Conservation (phyloP, 495 filamentous ascomycete species). For the Haplographium delicatum region DNA sequence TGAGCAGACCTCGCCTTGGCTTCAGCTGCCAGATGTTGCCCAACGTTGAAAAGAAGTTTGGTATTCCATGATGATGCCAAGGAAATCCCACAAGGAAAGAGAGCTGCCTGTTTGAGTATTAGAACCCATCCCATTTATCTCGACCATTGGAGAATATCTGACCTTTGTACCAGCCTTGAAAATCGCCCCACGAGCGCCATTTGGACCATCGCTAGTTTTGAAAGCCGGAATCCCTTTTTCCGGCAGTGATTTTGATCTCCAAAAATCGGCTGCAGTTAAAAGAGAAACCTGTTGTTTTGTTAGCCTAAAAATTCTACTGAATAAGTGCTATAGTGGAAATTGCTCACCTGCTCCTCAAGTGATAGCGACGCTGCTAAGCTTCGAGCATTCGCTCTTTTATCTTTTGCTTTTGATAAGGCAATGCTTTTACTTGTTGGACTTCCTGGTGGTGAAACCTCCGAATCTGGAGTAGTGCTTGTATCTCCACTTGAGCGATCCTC, state of each 20-base stretch:
- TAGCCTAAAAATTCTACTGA: slow-evolving; percentile 16
- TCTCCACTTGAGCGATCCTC: slow-evolving; percentile 29
- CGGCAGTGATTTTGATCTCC: slow-evolving; percentile 66
- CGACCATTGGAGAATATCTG: slow-evolving; percentile 36
- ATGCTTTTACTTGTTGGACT: slow-evolving; percentile 35
- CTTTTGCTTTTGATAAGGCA: not conserved
- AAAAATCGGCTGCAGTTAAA: slow-evolving; percentile 66
- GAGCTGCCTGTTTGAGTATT: slow-evolving; percentile 48
- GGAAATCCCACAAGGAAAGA: slow-evolving; percentile 71
- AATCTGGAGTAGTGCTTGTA: slow-evolving; percentile 41
- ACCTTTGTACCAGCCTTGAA: slow-evolving; percentile 61
- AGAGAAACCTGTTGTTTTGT: slow-evolving; percentile 47
- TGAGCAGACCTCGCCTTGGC: slow-evolving; percentile 66
- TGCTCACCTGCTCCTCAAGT: slow-evolving; percentile 48
- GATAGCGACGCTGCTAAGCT: slow-evolving; percentile 34
- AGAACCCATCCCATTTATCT: slow-evolving; percentile 17
- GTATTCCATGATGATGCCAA: slow-evolving; percentile 77
- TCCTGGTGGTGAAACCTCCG: slow-evolving; percentile 44
- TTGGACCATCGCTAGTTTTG: slow-evolving; percentile 74
- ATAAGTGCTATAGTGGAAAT: not conserved
- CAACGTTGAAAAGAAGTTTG: slow-evolving; percentile 59
- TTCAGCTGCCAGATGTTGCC: slow-evolving; percentile 69
- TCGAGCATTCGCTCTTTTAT: slow-evolving; percentile 31
- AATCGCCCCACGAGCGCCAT: slow-evolving; percentile 69
- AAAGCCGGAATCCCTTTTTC: slow-evolving; percentile 65